A percentile compares a stretch with the other conserved stretches of the same genome.
These are phyloP conservation scores for Epichloe gansuensis DNA, from an alignment of 2,329 filamentous ascomycete species.

Conservation along the genomic window DNA sequence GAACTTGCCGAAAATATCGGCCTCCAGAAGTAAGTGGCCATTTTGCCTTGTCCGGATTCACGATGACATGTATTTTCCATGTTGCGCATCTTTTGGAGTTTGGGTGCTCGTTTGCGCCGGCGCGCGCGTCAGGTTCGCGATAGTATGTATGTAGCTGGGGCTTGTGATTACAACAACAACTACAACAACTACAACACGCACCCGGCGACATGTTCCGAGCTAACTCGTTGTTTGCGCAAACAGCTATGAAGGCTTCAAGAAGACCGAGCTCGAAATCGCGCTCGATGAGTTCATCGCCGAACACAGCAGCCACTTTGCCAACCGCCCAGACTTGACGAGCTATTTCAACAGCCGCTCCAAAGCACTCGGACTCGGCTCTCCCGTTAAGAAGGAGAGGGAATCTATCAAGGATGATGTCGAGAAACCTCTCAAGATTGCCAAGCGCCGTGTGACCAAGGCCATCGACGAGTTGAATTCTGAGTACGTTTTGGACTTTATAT, in stretches of 20 bases:
- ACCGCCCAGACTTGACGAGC: constrained; percentile 51
- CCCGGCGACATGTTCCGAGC: neutral
- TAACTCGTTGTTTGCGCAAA: neutral
- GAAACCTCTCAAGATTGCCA: constrained; percentile 31
- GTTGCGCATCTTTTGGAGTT: neutral
- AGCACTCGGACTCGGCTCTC: constrained; percentile 42
- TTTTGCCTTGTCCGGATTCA: constrained; percentile 4
- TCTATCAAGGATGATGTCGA: constrained; percentile 23
- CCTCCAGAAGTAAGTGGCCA: constrained; percentile 54
- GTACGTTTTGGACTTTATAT: constrained; percentile 24
- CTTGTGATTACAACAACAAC: neutral
- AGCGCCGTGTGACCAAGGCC: constrained; percentile 33
- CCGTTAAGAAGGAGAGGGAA: constrained; percentile 45
- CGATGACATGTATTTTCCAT: neutral
- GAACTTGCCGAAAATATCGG: constrained; percentile 62
- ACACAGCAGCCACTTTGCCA: constrained; percentile 53
- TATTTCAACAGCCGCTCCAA: constrained; percentile 64
- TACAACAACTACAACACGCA: neutral
- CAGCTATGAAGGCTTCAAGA: constrained; percentile 61
- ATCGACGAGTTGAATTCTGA: constrained; percentile 33
- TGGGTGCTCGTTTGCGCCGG: neutral
- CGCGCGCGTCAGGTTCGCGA: constrained; percentile 3
- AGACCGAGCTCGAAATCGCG: constrained; percentile 63
- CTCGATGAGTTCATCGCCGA: constrained; percentile 62
- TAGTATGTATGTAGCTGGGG: neutral